Evolutionary conservation across 768 basidiomycete genomes (phyloP).

Genomic region (Tylopilus balloui): DNA sequence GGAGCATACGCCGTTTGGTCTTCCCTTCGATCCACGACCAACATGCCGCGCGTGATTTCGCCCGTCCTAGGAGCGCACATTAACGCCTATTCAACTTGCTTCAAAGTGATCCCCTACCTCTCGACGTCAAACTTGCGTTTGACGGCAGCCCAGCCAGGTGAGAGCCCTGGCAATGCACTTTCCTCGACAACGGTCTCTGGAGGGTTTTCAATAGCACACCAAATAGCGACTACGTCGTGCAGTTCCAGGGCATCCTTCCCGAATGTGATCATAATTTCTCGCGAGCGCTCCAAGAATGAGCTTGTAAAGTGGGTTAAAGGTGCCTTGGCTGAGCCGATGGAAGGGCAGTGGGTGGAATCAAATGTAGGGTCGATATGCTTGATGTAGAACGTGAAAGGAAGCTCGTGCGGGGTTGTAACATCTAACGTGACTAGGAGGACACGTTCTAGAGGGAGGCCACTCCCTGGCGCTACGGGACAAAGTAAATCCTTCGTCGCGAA

Average conservation of each 20-base stretch:
- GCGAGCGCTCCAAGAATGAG: slow-evolving; percentile 67
- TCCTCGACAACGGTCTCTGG: slow-evolving; percentile 35
- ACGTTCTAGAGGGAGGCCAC: slow-evolving; percentile 57
- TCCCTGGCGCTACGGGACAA: slow-evolving; percentile 34
- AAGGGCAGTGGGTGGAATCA: slow-evolving; percentile 44
- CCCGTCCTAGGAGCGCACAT: slow-evolving; percentile 45
- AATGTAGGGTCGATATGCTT: slow-evolving; percentile 59
- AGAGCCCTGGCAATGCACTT: slow-evolving; percentile 27
- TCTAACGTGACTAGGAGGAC: slow-evolving; percentile 75
- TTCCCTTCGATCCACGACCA: slow-evolving; percentile 74
- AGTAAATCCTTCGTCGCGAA: slow-evolving; percentile 74
- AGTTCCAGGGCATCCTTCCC: slow-evolving; percentile 86
- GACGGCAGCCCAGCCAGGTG: slow-evolving; percentile 52
- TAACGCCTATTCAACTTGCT: not conserved
- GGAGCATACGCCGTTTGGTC: slow-evolving; percentile 62
- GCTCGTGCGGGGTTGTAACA: slow-evolving; percentile 73
- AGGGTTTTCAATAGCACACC: slow-evolving; percentile 77
- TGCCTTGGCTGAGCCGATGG: slow-evolving; percentile 42
- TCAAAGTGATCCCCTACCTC: slow-evolving; percentile 39
- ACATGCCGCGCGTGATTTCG: slow-evolving; percentile 82
- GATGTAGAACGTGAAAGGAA: slow-evolving; percentile 66
- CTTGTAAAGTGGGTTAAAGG: slow-evolving; percentile 76
- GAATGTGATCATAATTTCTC: slow-evolving; percentile 72
- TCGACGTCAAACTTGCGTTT: slow-evolving; percentile 64
- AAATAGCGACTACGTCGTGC: slow-evolving; percentile 86